Evolutionary conservation across 1,139 yeast genomes (phyloP), one percentile per base, ranked within the genome.

Genomic region (Geotrichum reessii): DNA sequence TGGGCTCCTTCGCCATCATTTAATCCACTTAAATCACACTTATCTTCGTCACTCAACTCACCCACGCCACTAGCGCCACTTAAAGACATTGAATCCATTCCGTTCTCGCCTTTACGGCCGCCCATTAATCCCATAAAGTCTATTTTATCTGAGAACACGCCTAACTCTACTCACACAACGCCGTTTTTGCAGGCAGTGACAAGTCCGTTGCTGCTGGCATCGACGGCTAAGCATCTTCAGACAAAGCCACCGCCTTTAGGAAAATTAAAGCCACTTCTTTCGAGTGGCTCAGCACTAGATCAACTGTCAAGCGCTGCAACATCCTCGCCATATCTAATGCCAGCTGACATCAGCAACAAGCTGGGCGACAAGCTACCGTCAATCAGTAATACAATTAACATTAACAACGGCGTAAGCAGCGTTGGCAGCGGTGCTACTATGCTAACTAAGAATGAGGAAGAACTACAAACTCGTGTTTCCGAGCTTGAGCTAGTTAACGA

Each of bases 401-500:
- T 47, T 48, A n/a, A 51, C 46, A 49, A 28, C 46, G 42, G 52
- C 19, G 19, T 47, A 19, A 28, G 46, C 42, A 63, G 58, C 21
- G 28, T 14, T n/a, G 21, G 28, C 28, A 24, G 14, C 48, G 19
- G 27, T 24, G 6, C 28, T 7, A 46, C 17, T 4, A 7, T 27
- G 17, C 8, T 57, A 65, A n/a, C 19, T 25, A 21, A 42, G 24
- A 11, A 28, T 25, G 22, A 52, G 19, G 52, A 47, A 14, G 54
- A 56, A 14, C 60, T 69, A 42, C 61, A 65, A 47, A 66, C 69
- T 1, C 55, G 70, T 40, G 65, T 68, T 31, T 83, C 89, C n/a
- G 98, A 92, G 70, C 78, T 92, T 61, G 97, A 92, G 71, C 77
- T 92, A 52, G 96, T 92, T 47, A 91, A 90, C 67, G 97, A 91